These are phyloP conservation scores for Incumbomyces lentus DNA, from an alignment of 2,329 filamentous ascomycete species.

Conservation along the genomic window DNA sequence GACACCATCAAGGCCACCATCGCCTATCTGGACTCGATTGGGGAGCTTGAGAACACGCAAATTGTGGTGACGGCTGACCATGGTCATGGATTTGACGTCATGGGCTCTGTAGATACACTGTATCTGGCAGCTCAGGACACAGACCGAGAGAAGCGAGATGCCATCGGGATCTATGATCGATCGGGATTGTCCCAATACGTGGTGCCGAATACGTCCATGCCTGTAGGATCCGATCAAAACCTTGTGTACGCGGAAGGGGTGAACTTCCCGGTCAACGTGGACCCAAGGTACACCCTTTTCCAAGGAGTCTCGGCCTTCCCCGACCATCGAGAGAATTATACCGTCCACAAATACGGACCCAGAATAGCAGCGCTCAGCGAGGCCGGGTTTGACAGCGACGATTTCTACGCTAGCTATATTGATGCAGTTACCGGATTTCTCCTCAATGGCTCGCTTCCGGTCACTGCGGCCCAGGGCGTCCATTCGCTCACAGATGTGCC, in stretches of 20 bases:
- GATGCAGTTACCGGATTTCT: constrained; percentile 59
- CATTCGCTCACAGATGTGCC: constrained; percentile 70
- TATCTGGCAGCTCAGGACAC: constrained; percentile 55
- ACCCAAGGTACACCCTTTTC: constrained; percentile 71
- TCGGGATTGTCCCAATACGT: constrained; percentile 70
- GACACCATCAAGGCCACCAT: constrained; percentile 71
- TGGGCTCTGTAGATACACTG: constrained; percentile 68
- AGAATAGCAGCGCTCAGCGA: constrained; percentile 50
- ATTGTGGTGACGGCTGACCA: constrained; percentile 78
- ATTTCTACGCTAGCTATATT: constrained; percentile 57
- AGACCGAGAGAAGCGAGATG: constrained; percentile 63
- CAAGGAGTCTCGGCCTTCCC: constrained; percentile 61
- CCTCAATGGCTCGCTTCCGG: constrained; percentile 64
- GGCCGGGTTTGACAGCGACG: constrained; percentile 39
- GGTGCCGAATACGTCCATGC: constrained; percentile 31
- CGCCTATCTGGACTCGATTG: constrained; percentile 54
- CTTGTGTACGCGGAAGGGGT: constrained; percentile 58
- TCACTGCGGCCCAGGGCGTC: constrained; percentile 55
- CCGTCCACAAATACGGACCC: constrained; percentile 56
- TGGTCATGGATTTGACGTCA: constrained; percentile 82
- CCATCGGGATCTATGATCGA: constrained; percentile 62
- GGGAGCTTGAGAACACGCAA: constrained; percentile 63
- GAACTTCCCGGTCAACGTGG: constrained; percentile 76
- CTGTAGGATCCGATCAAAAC: constrained; percentile 45
- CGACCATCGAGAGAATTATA: constrained; percentile 67